A percentile compares a stretch with the other conserved stretches of the same genome.
These are phyloP conservation scores for Pholiota molesta DNA, from an alignment of 768 basidiomycete genomes.

Conservation along the genomic window DNA sequence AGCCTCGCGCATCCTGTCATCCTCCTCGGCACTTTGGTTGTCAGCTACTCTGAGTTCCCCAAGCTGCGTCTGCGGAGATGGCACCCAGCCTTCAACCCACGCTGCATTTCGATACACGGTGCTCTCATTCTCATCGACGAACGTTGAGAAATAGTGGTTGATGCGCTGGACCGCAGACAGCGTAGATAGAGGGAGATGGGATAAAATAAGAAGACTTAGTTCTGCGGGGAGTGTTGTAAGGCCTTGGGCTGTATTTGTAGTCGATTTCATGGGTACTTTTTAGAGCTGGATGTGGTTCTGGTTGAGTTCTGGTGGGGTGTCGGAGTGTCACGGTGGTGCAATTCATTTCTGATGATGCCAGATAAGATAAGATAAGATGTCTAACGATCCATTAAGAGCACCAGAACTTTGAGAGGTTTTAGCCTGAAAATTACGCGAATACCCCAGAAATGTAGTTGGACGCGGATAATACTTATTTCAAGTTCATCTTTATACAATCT, in stretches of 20 bases:
- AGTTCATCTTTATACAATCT: no score
- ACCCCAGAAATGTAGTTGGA: no score
- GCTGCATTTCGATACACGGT: conserved; percentile 64
- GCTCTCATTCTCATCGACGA: conserved; percentile 49
- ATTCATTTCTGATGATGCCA: no score
- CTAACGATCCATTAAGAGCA: no score
- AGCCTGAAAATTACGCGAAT: no score
- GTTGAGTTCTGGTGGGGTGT: no score
- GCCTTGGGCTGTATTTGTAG: background rate
- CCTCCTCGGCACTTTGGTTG: background rate
- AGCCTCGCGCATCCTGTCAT: conserved; percentile 23
- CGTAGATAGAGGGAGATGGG: conserved; percentile 16
- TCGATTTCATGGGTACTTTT: background rate
- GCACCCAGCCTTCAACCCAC: conserved; percentile 48
- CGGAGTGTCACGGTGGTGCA: no score
- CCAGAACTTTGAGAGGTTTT: no score
- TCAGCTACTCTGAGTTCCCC: conserved; percentile 23
- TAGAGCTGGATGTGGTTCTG: no score
- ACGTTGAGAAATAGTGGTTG: conserved; percentile 20
- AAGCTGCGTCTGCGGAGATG: conserved; percentile 21
- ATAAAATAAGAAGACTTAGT: conserved; percentile 17
- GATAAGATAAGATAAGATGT: no score
- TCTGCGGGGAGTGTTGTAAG: conserved; percentile 14
- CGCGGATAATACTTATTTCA: no score
- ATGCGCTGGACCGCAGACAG: conserved; percentile 8